phyloP scores from a whole-genome alignment of 2,329 filamentous ascomycete species.

The Alternaria sp. region DNA sequence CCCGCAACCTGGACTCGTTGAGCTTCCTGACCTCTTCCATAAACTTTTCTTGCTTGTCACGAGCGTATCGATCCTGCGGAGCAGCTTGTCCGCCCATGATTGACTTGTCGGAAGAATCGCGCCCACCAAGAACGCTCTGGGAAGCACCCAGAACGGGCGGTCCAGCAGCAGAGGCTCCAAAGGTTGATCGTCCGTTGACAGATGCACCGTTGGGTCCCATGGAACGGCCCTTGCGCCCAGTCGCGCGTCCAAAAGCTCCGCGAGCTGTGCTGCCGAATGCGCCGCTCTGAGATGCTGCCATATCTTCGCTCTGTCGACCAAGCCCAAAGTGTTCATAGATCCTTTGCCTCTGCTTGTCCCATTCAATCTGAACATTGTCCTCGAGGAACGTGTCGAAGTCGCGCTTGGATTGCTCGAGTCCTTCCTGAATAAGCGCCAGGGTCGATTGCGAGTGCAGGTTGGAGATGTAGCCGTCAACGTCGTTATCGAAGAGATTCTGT shows the following conservation, averaged over 20 bases:
- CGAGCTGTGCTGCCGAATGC: constrained; percentile 43
- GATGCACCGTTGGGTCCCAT: constrained; percentile 46
- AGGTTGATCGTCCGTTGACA: constrained; percentile 49
- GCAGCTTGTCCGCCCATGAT: constrained; percentile 54
- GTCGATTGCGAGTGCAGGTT: constrained; percentile 91
- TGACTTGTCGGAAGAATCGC: constrained; percentile 68
- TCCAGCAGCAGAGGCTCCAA: constrained; percentile 70
- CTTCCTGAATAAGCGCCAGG: constrained; percentile 87
- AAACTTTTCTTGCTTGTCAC: constrained; percentile 84
- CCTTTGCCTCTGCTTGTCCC: constrained; percentile 89
- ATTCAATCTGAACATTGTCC: constrained; percentile 92
- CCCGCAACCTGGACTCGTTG: constrained; percentile 73
- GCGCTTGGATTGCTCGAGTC: constrained; percentile 83
- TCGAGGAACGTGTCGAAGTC: constrained; percentile 96
- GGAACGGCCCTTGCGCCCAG: constrained; percentile 48
- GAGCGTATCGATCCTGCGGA: constrained; percentile 76
- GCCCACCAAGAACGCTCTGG: constrained; percentile 62
- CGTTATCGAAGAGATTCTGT: constrained; percentile 57
- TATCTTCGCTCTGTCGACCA: constrained; percentile 53
- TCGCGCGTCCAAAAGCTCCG: constrained; percentile 62
- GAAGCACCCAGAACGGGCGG: constrained; percentile 86
- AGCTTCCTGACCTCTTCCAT: constrained; percentile 79
- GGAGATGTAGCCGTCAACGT: constrained; percentile 75
- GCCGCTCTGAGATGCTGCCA: constrained; percentile 46
- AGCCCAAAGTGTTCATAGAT: constrained; percentile 98